phyloP scores from a whole-genome alignment of 495 filamentous ascomycete species.

The Chaetomidium leptoderma region DNA sequence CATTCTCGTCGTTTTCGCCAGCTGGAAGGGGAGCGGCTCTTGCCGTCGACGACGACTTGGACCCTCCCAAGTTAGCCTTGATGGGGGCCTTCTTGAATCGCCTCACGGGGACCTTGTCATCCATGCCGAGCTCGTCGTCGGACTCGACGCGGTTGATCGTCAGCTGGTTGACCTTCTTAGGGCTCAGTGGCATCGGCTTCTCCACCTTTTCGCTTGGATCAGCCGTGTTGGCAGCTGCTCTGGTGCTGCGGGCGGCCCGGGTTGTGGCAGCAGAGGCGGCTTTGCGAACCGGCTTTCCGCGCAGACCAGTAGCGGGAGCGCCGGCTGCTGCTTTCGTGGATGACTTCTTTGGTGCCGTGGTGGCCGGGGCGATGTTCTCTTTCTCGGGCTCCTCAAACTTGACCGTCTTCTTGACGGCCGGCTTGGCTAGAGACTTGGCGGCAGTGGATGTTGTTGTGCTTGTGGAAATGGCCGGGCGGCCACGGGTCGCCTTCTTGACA shows the following conservation, averaged over 20 bases:
- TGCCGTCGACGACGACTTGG: slow-evolving; percentile 17
- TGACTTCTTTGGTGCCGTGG: slow-evolving; percentile 26
- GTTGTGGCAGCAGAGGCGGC: slow-evolving; percentile 15
- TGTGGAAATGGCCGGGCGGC: slow-evolving; percentile 33
- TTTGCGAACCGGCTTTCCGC: slow-evolving; percentile 28
- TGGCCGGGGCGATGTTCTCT: slow-evolving; percentile 45
- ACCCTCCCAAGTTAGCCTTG: slow-evolving; percentile 25
- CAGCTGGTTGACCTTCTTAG: slow-evolving; percentile 55
- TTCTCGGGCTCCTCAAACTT: slow-evolving; percentile 56
- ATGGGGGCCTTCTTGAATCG: slow-evolving; percentile 48
- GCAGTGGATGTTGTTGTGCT: slow-evolving; percentile 23
- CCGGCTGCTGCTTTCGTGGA: slow-evolving; percentile 9
- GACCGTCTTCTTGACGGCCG: slow-evolving; percentile 49
- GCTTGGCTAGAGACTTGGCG: slow-evolving; percentile 33
- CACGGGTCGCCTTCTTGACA: slow-evolving; percentile 37
- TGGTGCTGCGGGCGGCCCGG: slow-evolving; percentile 19
- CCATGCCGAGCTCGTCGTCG: slow-evolving; percentile 52
- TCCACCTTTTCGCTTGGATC: slow-evolving; percentile 15
- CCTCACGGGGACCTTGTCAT: slow-evolving; percentile 47
- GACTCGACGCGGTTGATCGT: slow-evolving; percentile 37
- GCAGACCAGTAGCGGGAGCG: slow-evolving; percentile 20
- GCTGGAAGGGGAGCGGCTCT: not conserved
- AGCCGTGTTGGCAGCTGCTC: slow-evolving; percentile 4
- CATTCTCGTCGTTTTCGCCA: slow-evolving; percentile 17
- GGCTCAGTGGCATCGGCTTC: slow-evolving; percentile 43